Percentiles rank a stretch among this genome's conserved stretches.
phyloP scores from a whole-genome alignment of 1,139 yeast species.

The Pneumocystis wakefieldiae region DNA sequence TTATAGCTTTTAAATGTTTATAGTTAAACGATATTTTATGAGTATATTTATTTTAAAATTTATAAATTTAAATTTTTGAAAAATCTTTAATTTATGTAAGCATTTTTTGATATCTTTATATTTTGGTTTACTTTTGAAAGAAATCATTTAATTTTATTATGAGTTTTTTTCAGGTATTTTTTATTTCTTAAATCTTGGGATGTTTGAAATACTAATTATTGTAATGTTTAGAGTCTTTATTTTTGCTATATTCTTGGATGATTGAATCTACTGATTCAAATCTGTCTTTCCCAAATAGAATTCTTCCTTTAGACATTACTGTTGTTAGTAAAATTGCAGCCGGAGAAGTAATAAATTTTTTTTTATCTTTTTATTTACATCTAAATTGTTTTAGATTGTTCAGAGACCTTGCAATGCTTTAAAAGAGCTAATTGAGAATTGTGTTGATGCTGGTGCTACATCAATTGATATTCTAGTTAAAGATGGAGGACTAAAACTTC shows the following conservation, averaged over 20 bases:
- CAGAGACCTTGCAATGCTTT: constrained; percentile 81
- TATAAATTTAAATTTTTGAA: not conserved
- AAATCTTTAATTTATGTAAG: not conserved
- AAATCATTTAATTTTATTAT: not conserved
- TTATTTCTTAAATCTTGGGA: not conserved
- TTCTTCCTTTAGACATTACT: constrained; percentile 37
- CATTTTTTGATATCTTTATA: not conserved
- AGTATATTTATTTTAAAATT: not conserved
- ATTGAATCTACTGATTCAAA: not conserved
- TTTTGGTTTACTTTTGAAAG: not conserved
- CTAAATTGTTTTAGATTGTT: constrained; percentile 37
- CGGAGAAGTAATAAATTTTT: constrained; percentile 40
- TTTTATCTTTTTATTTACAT: not conserved
- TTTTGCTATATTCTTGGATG: constrained; percentile 9
- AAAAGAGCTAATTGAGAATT: constrained; percentile 63
- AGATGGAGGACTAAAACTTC: constrained; percentile 46
- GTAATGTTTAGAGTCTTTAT: not conserved
- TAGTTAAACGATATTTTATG: not conserved
- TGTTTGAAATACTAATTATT: not conserved
- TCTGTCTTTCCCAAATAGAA: constrained; percentile 1
- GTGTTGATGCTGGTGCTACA: constrained; percentile 59
- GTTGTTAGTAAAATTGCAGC: constrained; percentile 92
- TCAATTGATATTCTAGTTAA: constrained; percentile 49
- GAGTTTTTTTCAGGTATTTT: not conserved
- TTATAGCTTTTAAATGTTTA: not conserved